These are phyloP conservation scores for Thalia dealbata DNA, from an alignment of 176 grass and related monocot genomes.

Conservation along the genomic window DNA sequence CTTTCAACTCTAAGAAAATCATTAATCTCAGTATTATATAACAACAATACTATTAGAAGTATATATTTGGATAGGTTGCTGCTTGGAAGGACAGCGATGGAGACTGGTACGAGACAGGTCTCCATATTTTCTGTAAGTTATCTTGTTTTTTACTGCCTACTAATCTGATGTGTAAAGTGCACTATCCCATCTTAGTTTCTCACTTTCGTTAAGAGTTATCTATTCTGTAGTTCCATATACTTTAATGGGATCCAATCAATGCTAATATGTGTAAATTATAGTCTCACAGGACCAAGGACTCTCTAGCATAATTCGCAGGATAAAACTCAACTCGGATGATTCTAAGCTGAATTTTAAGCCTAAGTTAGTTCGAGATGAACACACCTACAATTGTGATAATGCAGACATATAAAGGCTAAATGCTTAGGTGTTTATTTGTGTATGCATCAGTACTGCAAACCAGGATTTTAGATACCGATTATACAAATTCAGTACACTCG, in stretches of 20 bases:
- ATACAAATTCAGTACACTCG: too few relatives aligned
- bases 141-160: not conserved
- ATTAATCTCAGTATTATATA: not conserved
- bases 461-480: too few relatives aligned
- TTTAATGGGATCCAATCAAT: not conserved
- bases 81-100: conserved; percentile 98
- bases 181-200: not conserved
- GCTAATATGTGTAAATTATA: not conserved
- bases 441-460: too few relatives aligned
- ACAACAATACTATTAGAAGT: not conserved
- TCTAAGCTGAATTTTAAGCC: not conserved
- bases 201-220: not conserved
- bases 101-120: conserved; percentile 95
- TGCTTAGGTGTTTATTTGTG: too few relatives aligned
- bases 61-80: conserved; percentile 41
- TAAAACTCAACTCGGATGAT: not conserved
- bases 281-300: not conserved
- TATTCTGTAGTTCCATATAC: not conserved
- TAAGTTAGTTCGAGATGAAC: not conserved
- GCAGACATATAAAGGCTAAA: too few relatives aligned
- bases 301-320: too few relatives aligned
- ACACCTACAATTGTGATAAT: too few relatives aligned
- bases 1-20: not conserved
- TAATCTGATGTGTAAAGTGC: not conserved
- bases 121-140: conserved; percentile 97